Base-by-base conservation (phyloP, 257 asterid genomes). In the Fraxinus americana region DNA sequence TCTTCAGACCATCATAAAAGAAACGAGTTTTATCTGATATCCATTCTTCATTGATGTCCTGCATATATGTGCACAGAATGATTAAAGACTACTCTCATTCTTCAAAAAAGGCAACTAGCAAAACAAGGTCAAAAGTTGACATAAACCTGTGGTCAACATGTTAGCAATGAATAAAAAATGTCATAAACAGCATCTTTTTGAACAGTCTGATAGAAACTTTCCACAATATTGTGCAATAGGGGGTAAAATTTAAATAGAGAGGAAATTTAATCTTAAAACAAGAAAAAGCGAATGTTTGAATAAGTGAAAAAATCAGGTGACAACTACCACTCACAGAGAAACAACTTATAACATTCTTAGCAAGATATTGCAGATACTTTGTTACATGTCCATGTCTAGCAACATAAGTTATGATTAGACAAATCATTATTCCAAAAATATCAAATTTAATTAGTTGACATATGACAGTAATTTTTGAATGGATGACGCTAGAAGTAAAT, bases 21-120 rank as follows among this genome's bases (percentile, higher is more conserved):
- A 96, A 96, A 73, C 99, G 97, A 19, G 98, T 96, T 86, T 93
- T 96, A 80, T 96, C 99, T 71, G 99, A 96, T 83, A 96, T 96
- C 99, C 99, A 96, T 84, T 96, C 99, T 82, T 96, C 99, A 74
- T 96, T 96, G 82, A 96, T 96, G 78, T 92, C 99, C 99, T 92
- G 88, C 75, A 86, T 34, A 78, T 21, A 72, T 11, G 74, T 21
- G 79, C 70, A 87, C 43, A 34, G 57, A 69, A 67, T 45, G 50
- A 78, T 77, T 77, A 43, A 59, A 10, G 23, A 48, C 32, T 25
- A 74, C 79, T n/a, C 8, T 75, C 52, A 30, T 70, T n/a, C 39
- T n/a, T 29, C 43, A 67, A 71, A 16, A 70, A 43, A 68, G 63
- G 59, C 41, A 7, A 75, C 30, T 25, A 63, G 10, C 57, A 21